Percentiles rank a stretch among this genome's conserved stretches.
Evolutionary conservation across 805 yeast genomes (phyloP).

Genomic region (Wickerhamomyces alni): DNA sequence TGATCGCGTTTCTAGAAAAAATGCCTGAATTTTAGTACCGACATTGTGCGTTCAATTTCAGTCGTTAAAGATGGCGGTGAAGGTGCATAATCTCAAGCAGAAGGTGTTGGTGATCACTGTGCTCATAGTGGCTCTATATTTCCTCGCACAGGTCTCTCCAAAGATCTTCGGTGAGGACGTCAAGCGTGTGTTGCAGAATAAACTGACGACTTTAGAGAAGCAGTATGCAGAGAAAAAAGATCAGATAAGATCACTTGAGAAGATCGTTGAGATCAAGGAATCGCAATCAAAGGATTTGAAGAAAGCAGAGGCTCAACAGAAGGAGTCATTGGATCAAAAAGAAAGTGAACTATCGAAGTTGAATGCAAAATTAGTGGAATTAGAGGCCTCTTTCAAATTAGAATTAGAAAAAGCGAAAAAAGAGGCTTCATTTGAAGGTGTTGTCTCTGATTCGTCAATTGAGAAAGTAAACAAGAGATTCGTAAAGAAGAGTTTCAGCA

Average conservation of each 20-base stretch:
- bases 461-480: conserved; percentile 5
- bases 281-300: background rate
- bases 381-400: background rate
- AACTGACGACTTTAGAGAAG: background rate
- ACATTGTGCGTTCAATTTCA: too few species aligned
- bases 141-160: background rate
- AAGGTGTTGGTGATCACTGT: background rate
- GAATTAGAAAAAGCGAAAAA: too few species aligned
- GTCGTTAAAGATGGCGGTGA: too few species aligned
- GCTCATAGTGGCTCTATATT: background rate
- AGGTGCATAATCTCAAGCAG: background rate
- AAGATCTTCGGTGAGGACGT: background rate
- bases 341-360: background rate
- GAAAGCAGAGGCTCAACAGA: background rate
- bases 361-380: background rate
- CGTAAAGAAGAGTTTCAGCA: conserved; percentile 2
- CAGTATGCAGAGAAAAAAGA: background rate
- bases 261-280: too few species aligned
- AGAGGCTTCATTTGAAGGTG: background rate
- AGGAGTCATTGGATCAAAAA: background rate
- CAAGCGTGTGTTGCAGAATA: background rate
- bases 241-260: background rate
- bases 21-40: too few species aligned
- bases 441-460: background rate
- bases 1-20: too few species aligned